Evolutionary conservation across 2,329 filamentous ascomycete genomes (phyloP).

Genomic region (Myriangium duriaei): DNA sequence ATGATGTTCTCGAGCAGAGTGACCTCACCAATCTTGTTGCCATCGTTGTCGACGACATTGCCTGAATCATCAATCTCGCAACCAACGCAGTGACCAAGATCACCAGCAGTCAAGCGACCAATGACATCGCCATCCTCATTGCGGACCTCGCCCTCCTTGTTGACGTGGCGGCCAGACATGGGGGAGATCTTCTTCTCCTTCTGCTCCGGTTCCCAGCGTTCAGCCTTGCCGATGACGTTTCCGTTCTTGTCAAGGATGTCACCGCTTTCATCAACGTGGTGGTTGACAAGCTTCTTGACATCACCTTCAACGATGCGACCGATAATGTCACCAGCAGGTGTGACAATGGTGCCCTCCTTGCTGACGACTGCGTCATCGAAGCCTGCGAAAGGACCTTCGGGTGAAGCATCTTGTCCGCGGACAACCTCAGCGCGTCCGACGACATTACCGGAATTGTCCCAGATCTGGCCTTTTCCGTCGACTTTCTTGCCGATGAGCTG

Average conservation of each 20-base stretch:
- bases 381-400: constrained; percentile 48
- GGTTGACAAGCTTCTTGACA: constrained; percentile 38
- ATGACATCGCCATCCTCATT: constrained; percentile 39
- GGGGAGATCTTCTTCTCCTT: constrained; percentile 45
- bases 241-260: constrained; percentile 43
- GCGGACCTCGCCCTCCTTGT: constrained; percentile 41
- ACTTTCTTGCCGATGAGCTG: constrained; percentile 49
- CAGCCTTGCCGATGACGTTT: constrained; percentile 40
- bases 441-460: constrained; percentile 50
- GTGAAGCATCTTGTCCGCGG: constrained; percentile 35
- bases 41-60: constrained; percentile 41
- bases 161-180: constrained; percentile 44
- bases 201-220: constrained; percentile 41
- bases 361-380: constrained; percentile 44
- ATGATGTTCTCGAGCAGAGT: constrained; percentile 49
- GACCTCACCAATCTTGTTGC: constrained; percentile 52
- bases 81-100: constrained; percentile 39
- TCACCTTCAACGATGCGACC: constrained; percentile 39
- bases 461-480: constrained; percentile 50
- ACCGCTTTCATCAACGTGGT: constrained; percentile 39
- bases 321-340: constrained; percentile 33
- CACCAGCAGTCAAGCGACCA: constrained; percentile 37
- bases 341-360: constrained; percentile 45
- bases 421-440: constrained; percentile 47
- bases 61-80: constrained; percentile 42